Base-by-base conservation (phyloP, 2,329 filamentous ascomycete species). In the Colletotrichum scovillei region DNA sequence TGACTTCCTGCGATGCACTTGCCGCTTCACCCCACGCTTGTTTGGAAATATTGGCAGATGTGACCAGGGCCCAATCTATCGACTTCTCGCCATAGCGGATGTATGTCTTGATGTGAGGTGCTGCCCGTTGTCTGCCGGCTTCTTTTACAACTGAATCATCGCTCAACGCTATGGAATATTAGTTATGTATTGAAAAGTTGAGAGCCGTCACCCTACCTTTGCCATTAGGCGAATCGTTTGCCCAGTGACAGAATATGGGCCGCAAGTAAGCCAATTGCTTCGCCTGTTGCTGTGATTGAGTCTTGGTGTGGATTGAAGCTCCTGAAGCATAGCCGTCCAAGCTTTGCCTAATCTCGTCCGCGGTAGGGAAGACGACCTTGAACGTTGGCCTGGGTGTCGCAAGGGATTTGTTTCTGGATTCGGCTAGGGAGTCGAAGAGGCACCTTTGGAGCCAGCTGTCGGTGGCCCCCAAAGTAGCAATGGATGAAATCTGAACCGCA, bases 31-130 rank as follows among this genome's bases (percentile, higher is more conserved):
- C 95, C 95, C 95, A 98, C 0, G 95, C 95, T 82, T 97, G 95
- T 74, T 92, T 96, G 1, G 94, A 97, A 2, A 98, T 81, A 77
- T 97, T 98, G n/a, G 95, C 95, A n/a, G 94, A 97, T 0, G 94
- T 97, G 2, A 97, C 81, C 75, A 98, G 86, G 1, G 94, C 94
- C 95, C 95, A 98, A 78, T 97, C 93, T 52, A 97, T 91, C 0
- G 83, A 81, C 22, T 84, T 78, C n/a, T 80, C 76, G 66, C 84
- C 82, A 76, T 88, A 95, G 5, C 93, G 90, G 57, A 95, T 91
- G 78, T 97, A 98, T 0, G 95, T 97, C 81, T 98, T 98, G 80
- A 97, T 93, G 77, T 98, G 95, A 0, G 95, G 95, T 0, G 94
- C 94, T 22, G 94, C 95, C 35, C 90, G 87, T 60, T 89, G 86